Conservation (phyloP, 2,329 filamentous ascomycete species). For the Clonostachys rhizophaga region DNA sequence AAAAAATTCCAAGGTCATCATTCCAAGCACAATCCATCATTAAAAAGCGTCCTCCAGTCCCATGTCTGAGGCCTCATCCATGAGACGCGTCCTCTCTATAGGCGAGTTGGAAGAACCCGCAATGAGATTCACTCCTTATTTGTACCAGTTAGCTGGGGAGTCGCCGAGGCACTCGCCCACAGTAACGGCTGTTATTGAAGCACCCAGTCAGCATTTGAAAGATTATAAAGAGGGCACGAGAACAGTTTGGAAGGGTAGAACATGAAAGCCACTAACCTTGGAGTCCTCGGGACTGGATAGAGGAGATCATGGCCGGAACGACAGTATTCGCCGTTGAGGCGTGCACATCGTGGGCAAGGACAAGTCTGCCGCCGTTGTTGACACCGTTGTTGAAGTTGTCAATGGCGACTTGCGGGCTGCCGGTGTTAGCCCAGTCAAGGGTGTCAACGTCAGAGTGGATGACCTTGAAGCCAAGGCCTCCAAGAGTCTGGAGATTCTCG, state of each 20-base stretch:
- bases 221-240: too few species aligned
- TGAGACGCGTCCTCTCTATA: too few species aligned
- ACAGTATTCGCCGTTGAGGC: slow-evolving; percentile 36
- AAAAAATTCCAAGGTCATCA: too few species aligned
- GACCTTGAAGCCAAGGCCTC: slow-evolving; percentile 50
- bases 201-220: too few species aligned
- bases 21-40: too few species aligned
- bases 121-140: too few species aligned
- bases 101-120: too few species aligned
- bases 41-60: too few species aligned
- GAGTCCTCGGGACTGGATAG: slow-evolving; percentile 30
- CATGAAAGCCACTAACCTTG: slow-evolving; percentile 26
- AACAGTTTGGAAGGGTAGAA: too few species aligned
- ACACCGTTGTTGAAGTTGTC: slow-evolving; percentile 19
- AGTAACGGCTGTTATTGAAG: slow-evolving; percentile 30
- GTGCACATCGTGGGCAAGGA: slow-evolving; percentile 39
- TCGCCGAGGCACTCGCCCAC: slow-evolving; percentile 47
- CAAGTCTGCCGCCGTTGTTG: slow-evolving; percentile 29
- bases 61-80: too few species aligned
- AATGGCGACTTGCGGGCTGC: slow-evolving; percentile 32
- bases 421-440: slow-evolving; percentile 47
- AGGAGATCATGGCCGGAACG: slow-evolving; percentile 23
- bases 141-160: slow-evolving; percentile 36
- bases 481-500: slow-evolving; percentile 33
- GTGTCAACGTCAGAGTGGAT: slow-evolving; percentile 58